Conservation (phyloP, 2,329 filamentous ascomycete species). For the Emericellopsis atlantica region DNA sequence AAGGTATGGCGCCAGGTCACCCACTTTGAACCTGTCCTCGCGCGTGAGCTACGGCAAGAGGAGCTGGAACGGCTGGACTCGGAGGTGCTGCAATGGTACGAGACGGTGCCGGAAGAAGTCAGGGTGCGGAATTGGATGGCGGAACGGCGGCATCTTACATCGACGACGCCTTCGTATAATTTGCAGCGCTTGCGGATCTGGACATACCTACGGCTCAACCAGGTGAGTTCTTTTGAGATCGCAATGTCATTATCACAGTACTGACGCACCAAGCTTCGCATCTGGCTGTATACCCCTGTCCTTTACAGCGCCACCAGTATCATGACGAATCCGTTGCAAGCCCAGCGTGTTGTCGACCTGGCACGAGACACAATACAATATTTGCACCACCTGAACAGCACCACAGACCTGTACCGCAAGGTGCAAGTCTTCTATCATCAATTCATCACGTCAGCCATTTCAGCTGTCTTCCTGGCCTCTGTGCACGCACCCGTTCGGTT, state of each 20-base stretch:
- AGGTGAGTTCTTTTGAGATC: constrained; percentile 25
- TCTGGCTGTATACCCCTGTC: constrained; percentile 77
- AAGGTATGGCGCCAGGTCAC: constrained; percentile 79
- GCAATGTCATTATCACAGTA: background rate
- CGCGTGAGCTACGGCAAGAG: constrained; percentile 53
- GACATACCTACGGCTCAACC: constrained; percentile 77
- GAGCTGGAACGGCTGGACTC: constrained; percentile 73
- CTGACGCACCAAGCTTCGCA: constrained; percentile 46
- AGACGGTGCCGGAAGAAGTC: constrained; percentile 51
- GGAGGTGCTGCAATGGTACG: constrained; percentile 80
- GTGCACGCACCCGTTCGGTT: constrained; percentile 65
- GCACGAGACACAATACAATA: constrained; percentile 67
- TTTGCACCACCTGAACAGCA: constrained; percentile 58
- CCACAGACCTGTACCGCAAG: constrained; percentile 56
- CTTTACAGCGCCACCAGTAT: constrained; percentile 78
- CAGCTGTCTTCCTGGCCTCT: constrained; percentile 64
- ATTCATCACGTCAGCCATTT: constrained; percentile 62
- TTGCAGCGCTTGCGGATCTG: constrained; percentile 67
- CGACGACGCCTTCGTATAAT: constrained; percentile 44
- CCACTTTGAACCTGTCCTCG: constrained; percentile 48
- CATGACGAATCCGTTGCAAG: constrained; percentile 59
- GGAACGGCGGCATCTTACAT: constrained; percentile 32
- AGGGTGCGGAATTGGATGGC: constrained; percentile 45
- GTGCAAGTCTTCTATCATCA: constrained; percentile 73
- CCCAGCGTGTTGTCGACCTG: constrained; percentile 61